Evolutionary conservation across 179 eudicot species (phyloP), one percentile per base, ranked within the genome.

Genomic region (Corrigiola litoralis): DNA sequence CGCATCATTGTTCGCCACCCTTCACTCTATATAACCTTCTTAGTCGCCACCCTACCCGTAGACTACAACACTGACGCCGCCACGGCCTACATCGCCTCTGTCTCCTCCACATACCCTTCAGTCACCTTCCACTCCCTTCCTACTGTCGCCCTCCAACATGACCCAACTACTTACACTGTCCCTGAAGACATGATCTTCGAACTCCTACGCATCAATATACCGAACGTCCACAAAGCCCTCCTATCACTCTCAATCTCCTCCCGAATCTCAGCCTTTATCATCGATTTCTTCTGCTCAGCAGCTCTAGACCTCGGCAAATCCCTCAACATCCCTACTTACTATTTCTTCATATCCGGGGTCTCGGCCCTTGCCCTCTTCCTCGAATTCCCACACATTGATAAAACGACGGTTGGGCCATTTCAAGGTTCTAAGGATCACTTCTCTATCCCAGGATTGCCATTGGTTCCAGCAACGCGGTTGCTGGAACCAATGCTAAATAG

Each of bases 41-140:
- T 85, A 40, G 72, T 58, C 53, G 23, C 72, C 28, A 44, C 49
- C n/a, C 72, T 79, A 2, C 81, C 90, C 3, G 55, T 61, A 52
- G 70, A 74, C 66, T 69, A 83, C 58, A 80, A 75, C 58, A 57
- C 85, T 65, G 77, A 77, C 37, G 58, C 75, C 10, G 24, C 73
- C 27, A 77, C 78, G 63, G 69, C 84, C 69, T 24, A 51, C 66
- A 63, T 29, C 28, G 60, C 65, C 67, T 45, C 71, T 36, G 37
- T 58, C 47, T 10, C 75, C 75, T 24, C 63, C 25, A 49, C 73
- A 40, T 69, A 66, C 66, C 63, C 68, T 29, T 38, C 69, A 61
- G 64, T 73, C 75, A 70, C 34, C 34, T 66, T 20, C 61, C 55
- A 24, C 29, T 12, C 18, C 17, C 52, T 72, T 12, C 72, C 72